Conservation (phyloP, 108 stramenopile genomes). For the Nitzschia palea region DNA sequence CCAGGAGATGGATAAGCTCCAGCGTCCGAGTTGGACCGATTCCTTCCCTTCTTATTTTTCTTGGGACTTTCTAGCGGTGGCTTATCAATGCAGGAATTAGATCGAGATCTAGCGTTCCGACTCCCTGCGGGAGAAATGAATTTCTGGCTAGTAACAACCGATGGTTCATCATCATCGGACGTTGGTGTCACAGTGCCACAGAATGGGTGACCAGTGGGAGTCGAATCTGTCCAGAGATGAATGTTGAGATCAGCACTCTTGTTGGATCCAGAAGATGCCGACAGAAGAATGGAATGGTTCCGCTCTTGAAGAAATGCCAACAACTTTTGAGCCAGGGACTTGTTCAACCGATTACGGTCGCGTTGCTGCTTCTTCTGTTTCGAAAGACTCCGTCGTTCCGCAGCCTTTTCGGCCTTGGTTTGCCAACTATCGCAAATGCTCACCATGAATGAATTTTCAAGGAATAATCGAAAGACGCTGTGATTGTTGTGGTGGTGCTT, state of each 20-base stretch:
- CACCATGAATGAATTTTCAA: no score
- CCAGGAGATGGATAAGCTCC: background rate
- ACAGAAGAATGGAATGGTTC: slow-evolving; percentile 5
- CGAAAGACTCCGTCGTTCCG: slow-evolving; percentile 31
- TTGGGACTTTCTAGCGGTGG: background rate
- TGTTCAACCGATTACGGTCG: slow-evolving; percentile 21
- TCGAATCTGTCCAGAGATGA: slow-evolving; percentile 40
- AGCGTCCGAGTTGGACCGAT: slow-evolving; percentile 14
- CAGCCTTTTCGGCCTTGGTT: slow-evolving; percentile 24
- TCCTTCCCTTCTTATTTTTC: slow-evolving; percentile 9
- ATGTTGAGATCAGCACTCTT: slow-evolving; percentile 6
- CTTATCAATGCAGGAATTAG: slow-evolving; percentile 14
- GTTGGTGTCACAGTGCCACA: background rate
- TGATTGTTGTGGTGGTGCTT: no score
- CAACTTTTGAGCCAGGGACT: slow-evolving; percentile 34
- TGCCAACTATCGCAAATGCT: slow-evolving; percentile 23
- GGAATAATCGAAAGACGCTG: no score
- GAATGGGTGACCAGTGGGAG: slow-evolving; percentile 19
- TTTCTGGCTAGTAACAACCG: slow-evolving; percentile 17
- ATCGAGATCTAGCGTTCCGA: slow-evolving; percentile 8
- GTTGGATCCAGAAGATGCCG: background rate
- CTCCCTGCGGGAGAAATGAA: background rate
- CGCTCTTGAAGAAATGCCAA: slow-evolving; percentile 19
- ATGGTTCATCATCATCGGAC: slow-evolving; percentile 7
- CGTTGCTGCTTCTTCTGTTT: slow-evolving; percentile 39